Evolutionary conservation across 306 rosid species (phyloP), one percentile per base, ranked within the genome.

Genomic region (Vigna trinervia): DNA sequence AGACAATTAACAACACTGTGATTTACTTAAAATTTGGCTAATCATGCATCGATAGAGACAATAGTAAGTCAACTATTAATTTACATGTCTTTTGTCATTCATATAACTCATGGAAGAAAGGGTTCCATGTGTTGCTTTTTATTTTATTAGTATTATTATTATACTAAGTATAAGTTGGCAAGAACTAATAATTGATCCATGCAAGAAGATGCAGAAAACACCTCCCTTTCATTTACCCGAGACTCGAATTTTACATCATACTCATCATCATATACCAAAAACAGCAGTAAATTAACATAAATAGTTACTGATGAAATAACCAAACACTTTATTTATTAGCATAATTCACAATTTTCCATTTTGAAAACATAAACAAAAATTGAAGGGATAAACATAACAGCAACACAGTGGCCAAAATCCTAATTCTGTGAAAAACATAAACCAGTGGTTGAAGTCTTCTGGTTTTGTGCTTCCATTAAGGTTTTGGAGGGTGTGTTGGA

Each of bases 401-500:
- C 36, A 76, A 41, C 10, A 76, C 9, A 83, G 23, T 46, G 50
- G 71, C 8, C 50, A 17, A 13, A 57, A 73, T 19, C 79, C 26
- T 47, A 78, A 70, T 71, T 14, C 50, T 22, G 47, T 23, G 67
- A 15, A 66, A 23, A 5, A 12, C 51, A 53, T 0, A 74, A 36
- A 63, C 26, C 12, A 56, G 30, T 10, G 14, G 61, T 10, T 28
- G 36, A 73, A 67, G 4, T 51, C n/a, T 53, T 51, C 30, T 53
- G 62, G 53, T 68, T 3, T 52, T 77, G 70, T 3, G 22, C 8
- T 17, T 57, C 46, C 10, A 30, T 69, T 76, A 58, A 78, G 73
- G 26, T 5, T 0, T 69, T 5, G 92, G 97, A 47, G 90, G 85
- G 74, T 87, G 75, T 53, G 61, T 50, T 1, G 75, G 53, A 50